Evolutionary conservation across 164 flowering plant species (phyloP).

Genomic region (Piper longum): DNA sequence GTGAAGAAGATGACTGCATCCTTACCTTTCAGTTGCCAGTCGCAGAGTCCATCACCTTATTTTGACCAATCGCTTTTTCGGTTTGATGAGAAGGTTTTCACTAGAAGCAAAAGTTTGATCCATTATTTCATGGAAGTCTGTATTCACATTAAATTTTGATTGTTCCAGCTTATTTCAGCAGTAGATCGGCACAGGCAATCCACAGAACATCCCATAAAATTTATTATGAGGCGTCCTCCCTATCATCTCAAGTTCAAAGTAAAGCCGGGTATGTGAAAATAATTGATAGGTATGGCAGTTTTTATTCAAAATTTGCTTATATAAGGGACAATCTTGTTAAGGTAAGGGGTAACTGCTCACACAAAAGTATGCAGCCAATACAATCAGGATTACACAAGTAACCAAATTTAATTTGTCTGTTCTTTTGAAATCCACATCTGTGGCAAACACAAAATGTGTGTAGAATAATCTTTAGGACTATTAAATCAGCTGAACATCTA

Average conservation of each 20-base stretch:
- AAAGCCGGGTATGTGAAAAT: slow-evolving; percentile 50
- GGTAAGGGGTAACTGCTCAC: too few species aligned
- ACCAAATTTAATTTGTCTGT: too few species aligned
- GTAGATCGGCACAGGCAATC: slow-evolving; percentile 76
- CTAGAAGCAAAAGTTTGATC: not conserved
- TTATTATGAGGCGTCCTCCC: slow-evolving; percentile 64
- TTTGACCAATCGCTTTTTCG: slow-evolving; percentile 93
- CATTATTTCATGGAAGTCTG: not conserved
- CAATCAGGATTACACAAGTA: too few species aligned
- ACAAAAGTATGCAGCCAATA: too few species aligned
- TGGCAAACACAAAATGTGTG: too few species aligned
- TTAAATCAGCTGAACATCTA: too few species aligned
- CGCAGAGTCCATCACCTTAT: slow-evolving; percentile 92
- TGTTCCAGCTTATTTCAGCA: slow-evolving; percentile 78
- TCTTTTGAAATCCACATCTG: too few species aligned
- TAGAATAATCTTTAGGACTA: too few species aligned
- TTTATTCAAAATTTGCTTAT: too few species aligned
- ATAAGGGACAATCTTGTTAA: too few species aligned
- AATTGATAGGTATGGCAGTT: too few species aligned
- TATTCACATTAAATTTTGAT: slow-evolving; percentile 1
- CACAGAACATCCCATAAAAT: slow-evolving; percentile 88
- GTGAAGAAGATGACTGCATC: slow-evolving; percentile 79
- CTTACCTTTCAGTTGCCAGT: slow-evolving; percentile 82
- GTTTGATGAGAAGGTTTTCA: slow-evolving; percentile 83
- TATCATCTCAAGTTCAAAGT: slow-evolving; percentile 71